These are phyloP conservation scores for Citrus australasica DNA, from an alignment of 345 rosid species.

Conservation along the genomic window DNA sequence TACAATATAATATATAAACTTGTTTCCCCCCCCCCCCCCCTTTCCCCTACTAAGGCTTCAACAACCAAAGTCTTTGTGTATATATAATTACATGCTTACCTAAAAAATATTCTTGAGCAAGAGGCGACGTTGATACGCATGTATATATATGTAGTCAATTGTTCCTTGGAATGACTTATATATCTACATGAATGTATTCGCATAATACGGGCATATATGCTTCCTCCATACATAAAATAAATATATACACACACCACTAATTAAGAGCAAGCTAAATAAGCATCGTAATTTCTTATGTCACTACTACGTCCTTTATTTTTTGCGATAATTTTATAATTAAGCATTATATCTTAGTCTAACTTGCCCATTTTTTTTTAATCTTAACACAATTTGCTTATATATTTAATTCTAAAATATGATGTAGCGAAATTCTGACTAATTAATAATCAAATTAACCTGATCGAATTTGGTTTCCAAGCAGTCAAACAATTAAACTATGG, in stretches of 20 bases:
- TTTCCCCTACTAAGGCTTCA: no score
- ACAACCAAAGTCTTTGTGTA: no score
- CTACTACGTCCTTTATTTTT: not conserved
- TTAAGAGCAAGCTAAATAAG: not conserved
- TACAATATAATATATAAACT: no score
- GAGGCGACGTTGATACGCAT: no score
- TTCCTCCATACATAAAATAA: not conserved
- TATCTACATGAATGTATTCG: not conserved
- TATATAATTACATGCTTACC: no score
- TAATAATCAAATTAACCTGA: not conserved
- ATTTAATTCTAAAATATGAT: not conserved
- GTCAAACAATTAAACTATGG: not conserved
- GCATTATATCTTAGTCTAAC: not conserved
- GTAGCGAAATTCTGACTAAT: not conserved
- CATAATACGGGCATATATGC: not conserved
- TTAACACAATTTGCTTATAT: not conserved
- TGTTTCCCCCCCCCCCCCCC: no score
- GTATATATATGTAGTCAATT: not conserved
- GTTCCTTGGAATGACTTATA: not conserved
- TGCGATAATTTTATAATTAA: not conserved
- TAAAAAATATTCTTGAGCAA: no score
- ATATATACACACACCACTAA: not conserved
- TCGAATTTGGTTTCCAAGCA: not conserved
- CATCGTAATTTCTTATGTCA: not conserved
- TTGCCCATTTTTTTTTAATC: not conserved